These are phyloP conservation scores for Candida ortonii DNA, from an alignment of 805 yeast species.

Conservation along the genomic window DNA sequence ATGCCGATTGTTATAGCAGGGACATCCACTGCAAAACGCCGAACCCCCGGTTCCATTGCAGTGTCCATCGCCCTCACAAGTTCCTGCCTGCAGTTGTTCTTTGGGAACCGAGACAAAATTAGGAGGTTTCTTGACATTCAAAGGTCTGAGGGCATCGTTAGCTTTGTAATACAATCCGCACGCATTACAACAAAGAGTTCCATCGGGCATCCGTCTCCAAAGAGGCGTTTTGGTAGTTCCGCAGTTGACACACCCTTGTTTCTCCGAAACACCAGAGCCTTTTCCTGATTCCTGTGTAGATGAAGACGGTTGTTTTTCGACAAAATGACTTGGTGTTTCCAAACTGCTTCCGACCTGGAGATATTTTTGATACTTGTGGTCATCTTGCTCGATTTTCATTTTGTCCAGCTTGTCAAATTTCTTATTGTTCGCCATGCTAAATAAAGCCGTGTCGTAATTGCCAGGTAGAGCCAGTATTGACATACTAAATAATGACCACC, in stretches of 20 bases:
- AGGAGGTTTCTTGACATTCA: conserved; percentile 58
- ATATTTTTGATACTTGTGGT: too few relatives aligned
- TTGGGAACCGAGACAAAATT: conserved; percentile 42
- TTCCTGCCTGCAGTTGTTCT: conserved; percentile 40
- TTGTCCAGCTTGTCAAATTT: too few relatives aligned
- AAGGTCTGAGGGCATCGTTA: conserved; percentile 63
- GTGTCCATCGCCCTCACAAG: conserved; percentile 72
- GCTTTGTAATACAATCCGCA: conserved; percentile 57
- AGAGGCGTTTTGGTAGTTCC: conserved; percentile 55
- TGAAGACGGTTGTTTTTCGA: too few relatives aligned
- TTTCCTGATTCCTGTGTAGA: too few relatives aligned
- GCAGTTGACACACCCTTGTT: conserved; percentile 50
- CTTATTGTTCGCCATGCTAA: too few relatives aligned
- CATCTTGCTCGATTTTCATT: too few relatives aligned
- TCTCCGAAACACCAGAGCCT: too few relatives aligned
- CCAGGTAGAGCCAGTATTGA: too few relatives aligned
- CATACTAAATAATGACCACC: too few relatives aligned
- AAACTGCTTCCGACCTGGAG: too few relatives aligned
- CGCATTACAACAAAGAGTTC: conserved; percentile 56
- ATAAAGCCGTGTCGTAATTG: too few relatives aligned
- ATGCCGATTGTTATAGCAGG: conserved; percentile 73
- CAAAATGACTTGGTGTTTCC: too few relatives aligned
- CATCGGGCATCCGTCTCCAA: conserved; percentile 59
- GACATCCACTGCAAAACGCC: conserved; percentile 76
- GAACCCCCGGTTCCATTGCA: conserved; percentile 90